Evolutionary conservation across 2,329 filamentous ascomycete genomes (phyloP), one percentile per base, ranked within the genome.

Genomic region (Podosphaera fusca): DNA sequence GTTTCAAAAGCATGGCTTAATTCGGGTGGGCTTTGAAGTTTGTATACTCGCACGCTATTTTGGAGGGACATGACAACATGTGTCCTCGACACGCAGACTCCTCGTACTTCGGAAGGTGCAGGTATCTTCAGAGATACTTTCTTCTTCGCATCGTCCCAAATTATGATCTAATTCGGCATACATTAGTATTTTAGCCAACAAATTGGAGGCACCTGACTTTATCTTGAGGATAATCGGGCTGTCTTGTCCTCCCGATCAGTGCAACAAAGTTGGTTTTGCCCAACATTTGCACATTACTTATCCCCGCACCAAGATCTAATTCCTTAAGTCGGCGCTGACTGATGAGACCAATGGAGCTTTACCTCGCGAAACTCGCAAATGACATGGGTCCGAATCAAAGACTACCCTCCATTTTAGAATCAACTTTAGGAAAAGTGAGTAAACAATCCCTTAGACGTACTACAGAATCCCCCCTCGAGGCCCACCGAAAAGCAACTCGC

Each of bases 131-230:
- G 84, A 12, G 86, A 75, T 6, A 83, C 80, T 61, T 82, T 84
- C 60, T 84, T 80, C 62, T 85, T 85, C 59, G 80, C 76, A 64
- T 94, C 87, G 68, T 98, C 89, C 89, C 89, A 96, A 64, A 96
- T 85, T 61, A 94, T 81, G 54, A 89, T 77, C 79, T 83, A 58
- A 31, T 62, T 58, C 9, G 6, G 59, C 38, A 46, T 49, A 29
- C 31, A 56, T 63, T 29, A 65, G 60, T 42, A 52, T 31, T 33
- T 30, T n/a, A 31, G 21, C 45, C 4, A 9, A 9, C 36, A 31
- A 29, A 10, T 36, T 9, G 31, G 51, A 10, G 5, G 7, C 33
- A 3, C 58, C 62, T 49, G 64, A 82, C 86, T 74, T 94, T 94
- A 70, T 89, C 94, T 67, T 84, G 84, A 12, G 87, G 82, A 64